Evolutionary conservation across 495 filamentous ascomycete species (phyloP).

Genomic region (Penicillium salamii): DNA sequence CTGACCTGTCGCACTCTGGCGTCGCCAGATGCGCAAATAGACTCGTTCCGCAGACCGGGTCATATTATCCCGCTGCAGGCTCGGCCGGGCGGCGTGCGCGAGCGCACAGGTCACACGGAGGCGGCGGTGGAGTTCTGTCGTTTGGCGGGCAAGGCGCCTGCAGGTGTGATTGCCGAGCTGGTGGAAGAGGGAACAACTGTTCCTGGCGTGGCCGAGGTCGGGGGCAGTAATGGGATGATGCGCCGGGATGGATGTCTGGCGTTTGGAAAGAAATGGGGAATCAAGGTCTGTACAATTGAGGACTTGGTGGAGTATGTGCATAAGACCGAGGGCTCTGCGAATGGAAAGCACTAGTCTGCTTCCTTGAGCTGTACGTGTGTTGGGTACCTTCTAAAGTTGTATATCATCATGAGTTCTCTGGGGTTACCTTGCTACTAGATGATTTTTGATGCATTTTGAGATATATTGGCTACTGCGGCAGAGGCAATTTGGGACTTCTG

Average conservation of each 20-base stretch:
- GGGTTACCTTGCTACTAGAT: conserved; percentile 18
- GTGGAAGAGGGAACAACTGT: conserved; percentile 74
- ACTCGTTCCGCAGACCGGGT: conserved; percentile 76
- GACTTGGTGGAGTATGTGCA: conserved; percentile 80
- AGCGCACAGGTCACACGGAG: conserved; percentile 84
- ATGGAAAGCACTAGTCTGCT: conserved; percentile 34
- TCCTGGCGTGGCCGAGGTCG: conserved; percentile 54
- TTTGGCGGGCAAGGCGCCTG: conserved; percentile 69
- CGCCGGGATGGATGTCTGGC: conserved; percentile 81
- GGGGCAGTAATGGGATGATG: conserved; percentile 79
- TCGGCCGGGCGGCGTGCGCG: conserved; percentile 73
- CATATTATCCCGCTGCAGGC: conserved; percentile 88
- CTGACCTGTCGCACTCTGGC: conserved; percentile 80
- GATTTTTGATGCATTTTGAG: conserved; percentile 8
- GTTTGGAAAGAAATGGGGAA: conserved; percentile 84
- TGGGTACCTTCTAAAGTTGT: conserved; percentile 14
- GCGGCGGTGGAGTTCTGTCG: conserved; percentile 86
- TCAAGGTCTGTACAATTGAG: conserved; percentile 94
- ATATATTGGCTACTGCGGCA: not conserved
- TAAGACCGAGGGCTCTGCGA: conserved; percentile 38
- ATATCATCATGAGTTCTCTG: conserved; percentile 16
- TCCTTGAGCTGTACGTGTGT: conserved; percentile 11
- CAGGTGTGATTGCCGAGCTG: conserved; percentile 81
- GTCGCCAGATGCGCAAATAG: conserved; percentile 52
- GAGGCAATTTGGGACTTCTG: not conserved